Percentiles rank a stretch among this genome's conserved stretches.
Evolutionary conservation across 768 basidiomycete genomes (phyloP).

Genomic region (Tricholoma sp.): DNA sequence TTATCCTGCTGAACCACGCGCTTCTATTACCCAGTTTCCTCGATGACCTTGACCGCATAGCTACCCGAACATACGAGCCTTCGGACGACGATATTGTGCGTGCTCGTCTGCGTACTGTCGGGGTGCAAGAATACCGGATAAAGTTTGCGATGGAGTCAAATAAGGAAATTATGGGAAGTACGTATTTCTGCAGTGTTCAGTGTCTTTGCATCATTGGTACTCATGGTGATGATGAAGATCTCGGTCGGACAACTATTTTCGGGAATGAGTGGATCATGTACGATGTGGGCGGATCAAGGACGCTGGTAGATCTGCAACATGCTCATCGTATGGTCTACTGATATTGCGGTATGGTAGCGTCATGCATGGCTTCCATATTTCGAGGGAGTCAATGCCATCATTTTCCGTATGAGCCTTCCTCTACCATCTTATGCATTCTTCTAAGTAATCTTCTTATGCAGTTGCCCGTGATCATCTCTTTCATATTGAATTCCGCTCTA

Average conservation of each 20-base stretch:
- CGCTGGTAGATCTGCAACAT: slow-evolving; percentile 31
- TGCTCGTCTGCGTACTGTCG: slow-evolving; percentile 63
- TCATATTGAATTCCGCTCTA: not conserved
- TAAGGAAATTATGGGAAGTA: slow-evolving; percentile 6
- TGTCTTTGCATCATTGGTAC: not conserved
- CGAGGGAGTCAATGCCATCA: slow-evolving; percentile 69
- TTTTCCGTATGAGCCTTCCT: slow-evolving; percentile 54
- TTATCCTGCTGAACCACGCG: not conserved
- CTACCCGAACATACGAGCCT: slow-evolving; percentile 51
- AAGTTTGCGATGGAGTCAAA: slow-evolving; percentile 36
- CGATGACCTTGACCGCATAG: slow-evolving; percentile 60
- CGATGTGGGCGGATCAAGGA: slow-evolving; percentile 65
- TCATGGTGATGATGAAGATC: not conserved
- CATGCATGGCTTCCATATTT: slow-evolving; percentile 72
- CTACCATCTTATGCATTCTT: slow-evolving; percentile 1
- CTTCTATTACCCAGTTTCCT: slow-evolving; percentile 46
- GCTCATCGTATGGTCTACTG: not conserved
- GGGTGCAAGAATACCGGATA: slow-evolving; percentile 66
- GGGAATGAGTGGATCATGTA: slow-evolving; percentile 61
- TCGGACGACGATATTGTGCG: slow-evolving; percentile 59
- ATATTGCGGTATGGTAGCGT: slow-evolving; percentile 33
- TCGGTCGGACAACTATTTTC: slow-evolving; percentile 13
- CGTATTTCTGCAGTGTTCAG: not conserved
- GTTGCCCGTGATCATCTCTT: slow-evolving; percentile 46
- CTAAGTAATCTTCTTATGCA: slow-evolving; percentile 23